Conservation (phyloP, 768 basidiomycete genomes). For the Sistotremastrum niveocremeum region DNA sequence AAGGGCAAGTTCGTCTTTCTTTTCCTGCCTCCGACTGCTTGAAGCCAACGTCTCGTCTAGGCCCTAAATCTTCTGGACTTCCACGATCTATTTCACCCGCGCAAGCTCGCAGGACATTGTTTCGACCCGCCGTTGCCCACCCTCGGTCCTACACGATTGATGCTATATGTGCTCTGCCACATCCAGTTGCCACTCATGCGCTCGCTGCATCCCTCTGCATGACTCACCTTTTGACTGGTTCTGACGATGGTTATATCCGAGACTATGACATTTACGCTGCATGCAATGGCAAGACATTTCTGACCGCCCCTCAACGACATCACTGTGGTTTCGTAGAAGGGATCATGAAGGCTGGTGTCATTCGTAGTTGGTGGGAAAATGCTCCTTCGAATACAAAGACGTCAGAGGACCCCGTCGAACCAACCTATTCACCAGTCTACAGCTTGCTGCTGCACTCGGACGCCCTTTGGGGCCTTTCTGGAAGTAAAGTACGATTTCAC, state of each 20-base stretch:
- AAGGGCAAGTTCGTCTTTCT: no score
- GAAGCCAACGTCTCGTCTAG: background rate
- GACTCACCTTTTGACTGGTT: constrained; percentile 81
- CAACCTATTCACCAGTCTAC: constrained; percentile 60
- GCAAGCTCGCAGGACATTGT: constrained; percentile 32
- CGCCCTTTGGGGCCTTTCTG: constrained; percentile 84
- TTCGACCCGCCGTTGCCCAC: constrained; percentile 18
- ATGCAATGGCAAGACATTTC: constrained; percentile 75
- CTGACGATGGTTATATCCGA: constrained; percentile 86
- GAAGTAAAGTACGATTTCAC: constrained; percentile 54
- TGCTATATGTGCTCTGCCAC: constrained; percentile 83
- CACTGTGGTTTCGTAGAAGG: constrained; percentile 88
- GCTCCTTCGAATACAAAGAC: constrained; percentile 16
- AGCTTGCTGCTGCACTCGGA: constrained; percentile 87
- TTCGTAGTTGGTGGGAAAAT: constrained; percentile 89
- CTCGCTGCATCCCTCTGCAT: constrained; percentile 77
- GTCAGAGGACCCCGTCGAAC: constrained; percentile 31
- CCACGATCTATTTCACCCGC: constrained; percentile 40
- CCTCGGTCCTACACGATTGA: constrained; percentile 75
- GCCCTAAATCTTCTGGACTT: constrained; percentile 2
- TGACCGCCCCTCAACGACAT: constrained; percentile 79
- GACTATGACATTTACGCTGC: constrained; percentile 85
- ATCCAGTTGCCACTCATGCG: constrained; percentile 79
- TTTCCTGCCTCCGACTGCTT: no score
- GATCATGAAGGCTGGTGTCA: constrained; percentile 77